These are phyloP conservation scores for Xerocomus spinulosus DNA, from an alignment of 768 basidiomycete genomes.

Conservation along the genomic window DNA sequence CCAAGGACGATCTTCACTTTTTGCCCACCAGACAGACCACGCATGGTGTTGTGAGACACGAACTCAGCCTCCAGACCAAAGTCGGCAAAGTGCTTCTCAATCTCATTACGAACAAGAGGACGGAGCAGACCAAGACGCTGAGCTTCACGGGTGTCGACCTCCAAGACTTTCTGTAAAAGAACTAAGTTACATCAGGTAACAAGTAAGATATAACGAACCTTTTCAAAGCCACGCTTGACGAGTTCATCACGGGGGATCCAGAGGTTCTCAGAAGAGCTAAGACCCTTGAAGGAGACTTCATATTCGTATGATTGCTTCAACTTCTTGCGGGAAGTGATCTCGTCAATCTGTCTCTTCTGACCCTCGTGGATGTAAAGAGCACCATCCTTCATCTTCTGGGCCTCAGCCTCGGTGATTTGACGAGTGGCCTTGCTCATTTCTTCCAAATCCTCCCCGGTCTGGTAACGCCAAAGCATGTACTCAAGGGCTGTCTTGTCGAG, in stretches of 20 bases:
- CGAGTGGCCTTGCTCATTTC: slow-evolving; percentile 92
- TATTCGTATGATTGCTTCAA: slow-evolving; percentile 99
- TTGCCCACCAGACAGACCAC: slow-evolving; percentile 97
- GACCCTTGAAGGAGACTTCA: slow-evolving; percentile 91
- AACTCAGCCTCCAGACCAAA: slow-evolving; percentile 99
- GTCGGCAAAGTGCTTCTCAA: slow-evolving; percentile 99
- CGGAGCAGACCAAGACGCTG: slow-evolving; percentile 93
- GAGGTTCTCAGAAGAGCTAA: slow-evolving; percentile 96
- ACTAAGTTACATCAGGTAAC: neutral
- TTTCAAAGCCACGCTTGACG: slow-evolving; percentile 97
- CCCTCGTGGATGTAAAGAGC: slow-evolving; percentile 82
- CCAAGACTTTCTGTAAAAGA: slow-evolving; percentile 75
- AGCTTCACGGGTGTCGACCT: slow-evolving; percentile 96
- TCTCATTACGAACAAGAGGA: slow-evolving; percentile 96
- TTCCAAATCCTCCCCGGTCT: slow-evolving; percentile 98
- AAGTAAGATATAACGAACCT: slow-evolving; percentile 39
- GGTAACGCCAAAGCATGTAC: slow-evolving; percentile 99
- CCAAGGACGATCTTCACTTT: slow-evolving; percentile 99
- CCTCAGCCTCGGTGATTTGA: slow-evolving; percentile 82
- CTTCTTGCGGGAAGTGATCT: slow-evolving; percentile 90
- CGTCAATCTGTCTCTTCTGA: slow-evolving; percentile 92
- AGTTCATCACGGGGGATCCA: slow-evolving; percentile 97
- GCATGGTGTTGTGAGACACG: slow-evolving; percentile 98
- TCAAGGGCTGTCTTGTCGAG: slow-evolving; percentile 98
- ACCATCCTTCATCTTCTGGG: slow-evolving; percentile 96